Conservation (phyloP, 805 yeast genomes). For the Candida vaughaniae region DNA sequence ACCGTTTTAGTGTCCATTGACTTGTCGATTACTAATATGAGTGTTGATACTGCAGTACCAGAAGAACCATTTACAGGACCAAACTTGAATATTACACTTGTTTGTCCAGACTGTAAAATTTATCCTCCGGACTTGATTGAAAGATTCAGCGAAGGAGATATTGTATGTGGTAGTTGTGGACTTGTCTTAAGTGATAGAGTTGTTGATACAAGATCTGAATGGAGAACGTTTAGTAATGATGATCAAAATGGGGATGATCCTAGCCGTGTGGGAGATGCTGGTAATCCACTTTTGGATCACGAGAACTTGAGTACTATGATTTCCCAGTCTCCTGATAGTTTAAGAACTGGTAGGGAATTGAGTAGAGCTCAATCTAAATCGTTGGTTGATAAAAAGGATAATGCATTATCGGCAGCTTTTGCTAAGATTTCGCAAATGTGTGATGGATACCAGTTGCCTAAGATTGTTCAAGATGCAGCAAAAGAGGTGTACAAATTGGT, state of each 20-base stretch:
- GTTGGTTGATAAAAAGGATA: slow-evolving; percentile 82
- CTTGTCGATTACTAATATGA: too few species aligned
- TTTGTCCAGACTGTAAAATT: slow-evolving; percentile 95
- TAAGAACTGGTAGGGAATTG: slow-evolving; percentile 83
- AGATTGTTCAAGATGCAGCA: slow-evolving; percentile 95
- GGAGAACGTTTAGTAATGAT: slow-evolving; percentile 98
- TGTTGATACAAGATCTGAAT: slow-evolving; percentile 94
- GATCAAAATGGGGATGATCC: slow-evolving; percentile 99
- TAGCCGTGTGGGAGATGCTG: slow-evolving; percentile 98
- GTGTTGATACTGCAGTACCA: slow-evolving; percentile 7
- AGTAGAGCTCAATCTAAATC: slow-evolving; percentile 87
- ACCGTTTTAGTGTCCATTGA: too few species aligned
- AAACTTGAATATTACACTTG: slow-evolving; percentile 81
- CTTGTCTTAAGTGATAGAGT: slow-evolving; percentile 86
- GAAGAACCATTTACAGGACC: slow-evolving; percentile 55
- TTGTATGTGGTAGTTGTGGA: slow-evolving; percentile 98
- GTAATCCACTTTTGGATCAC: slow-evolving; percentile 86
- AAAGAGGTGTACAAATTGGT: slow-evolving; percentile 93
- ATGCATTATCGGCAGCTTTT: slow-evolving; percentile 84
- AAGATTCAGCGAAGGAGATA: slow-evolving; percentile 95
- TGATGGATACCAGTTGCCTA: slow-evolving; percentile 92
- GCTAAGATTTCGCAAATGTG: slow-evolving; percentile 92
- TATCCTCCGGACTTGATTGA: slow-evolving; percentile 95
- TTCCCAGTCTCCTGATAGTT: slow-evolving; percentile 81
- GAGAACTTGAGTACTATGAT: slow-evolving; percentile 92